Conservation (phyloP, 2,329 filamentous ascomycete species). For the Hansfordia pulvinata region DNA sequence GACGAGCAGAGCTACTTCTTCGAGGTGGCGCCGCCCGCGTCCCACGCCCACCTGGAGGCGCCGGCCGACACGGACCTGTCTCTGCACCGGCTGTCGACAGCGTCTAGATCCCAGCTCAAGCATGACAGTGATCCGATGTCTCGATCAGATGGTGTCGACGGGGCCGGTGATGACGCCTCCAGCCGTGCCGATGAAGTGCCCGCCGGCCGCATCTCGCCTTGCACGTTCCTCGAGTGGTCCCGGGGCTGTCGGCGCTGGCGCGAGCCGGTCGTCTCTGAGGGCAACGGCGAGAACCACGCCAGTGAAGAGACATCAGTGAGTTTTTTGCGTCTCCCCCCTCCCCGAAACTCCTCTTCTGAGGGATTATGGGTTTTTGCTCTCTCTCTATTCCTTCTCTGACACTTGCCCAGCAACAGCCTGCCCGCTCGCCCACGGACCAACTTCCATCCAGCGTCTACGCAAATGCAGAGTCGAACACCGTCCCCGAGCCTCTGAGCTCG, state of each 20-base stretch:
- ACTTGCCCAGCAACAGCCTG: too few species aligned
- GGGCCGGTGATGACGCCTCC: constrained; percentile 13
- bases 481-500: too few species aligned
- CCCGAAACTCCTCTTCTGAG: too few species aligned
- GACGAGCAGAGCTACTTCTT: constrained; percentile 10
- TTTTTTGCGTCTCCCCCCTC: too few species aligned
- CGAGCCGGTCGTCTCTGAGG: too few species aligned
- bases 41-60: not conserved
- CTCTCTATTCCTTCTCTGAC: too few species aligned
- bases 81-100: constrained; percentile 2
- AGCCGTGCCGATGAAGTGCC: constrained; percentile 25
- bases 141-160: not conserved
- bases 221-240: constrained; percentile 24
- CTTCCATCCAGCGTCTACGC: too few species aligned
- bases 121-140: not conserved
- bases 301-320: too few species aligned
- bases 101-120: too few species aligned
- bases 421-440: too few species aligned
- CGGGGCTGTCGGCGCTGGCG: constrained; percentile 19
- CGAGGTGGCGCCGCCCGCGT: not conserved
- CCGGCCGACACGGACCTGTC: not conserved
- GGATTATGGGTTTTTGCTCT: too few species aligned
- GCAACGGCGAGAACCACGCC: constrained; percentile 8
- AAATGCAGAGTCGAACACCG: too few species aligned
- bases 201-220: constrained; percentile 23